phyloP scores from a whole-genome alignment of 176 grass and related monocot species.

The Themeda triandra region DNA sequence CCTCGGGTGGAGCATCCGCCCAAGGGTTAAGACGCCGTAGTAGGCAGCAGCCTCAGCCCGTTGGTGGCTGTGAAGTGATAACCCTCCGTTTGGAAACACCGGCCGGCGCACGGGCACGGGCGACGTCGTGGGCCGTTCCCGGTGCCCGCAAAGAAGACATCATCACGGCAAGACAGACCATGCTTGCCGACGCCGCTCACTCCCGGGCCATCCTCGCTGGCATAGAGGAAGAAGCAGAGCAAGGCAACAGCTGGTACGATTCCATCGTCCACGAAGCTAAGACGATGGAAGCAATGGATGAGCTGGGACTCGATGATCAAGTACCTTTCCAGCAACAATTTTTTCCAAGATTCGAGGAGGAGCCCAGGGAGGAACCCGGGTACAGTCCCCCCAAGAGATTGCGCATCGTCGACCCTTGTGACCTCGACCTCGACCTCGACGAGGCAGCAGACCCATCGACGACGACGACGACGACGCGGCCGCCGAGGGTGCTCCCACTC shows the following conservation, averaged over 20 bases:
- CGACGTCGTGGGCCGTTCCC: neutral
- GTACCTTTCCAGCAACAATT: neutral
- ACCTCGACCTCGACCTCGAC: neutral
- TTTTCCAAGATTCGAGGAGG: neutral
- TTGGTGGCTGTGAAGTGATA: neutral
- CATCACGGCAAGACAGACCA: neutral
- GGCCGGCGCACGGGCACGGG: neutral
- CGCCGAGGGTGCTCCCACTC: neutral
- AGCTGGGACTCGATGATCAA: neutral
- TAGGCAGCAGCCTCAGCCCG: neutral
- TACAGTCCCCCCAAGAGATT: neutral
- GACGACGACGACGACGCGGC: neutral
- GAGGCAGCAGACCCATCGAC: constrained; percentile 3
- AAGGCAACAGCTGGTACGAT: neutral
- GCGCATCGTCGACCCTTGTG: neutral
- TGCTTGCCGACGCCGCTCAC: neutral
- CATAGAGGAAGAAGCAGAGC: neutral
- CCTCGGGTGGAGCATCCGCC: neutral
- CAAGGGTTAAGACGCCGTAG: too few relatives aligned
- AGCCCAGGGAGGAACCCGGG: neutral
- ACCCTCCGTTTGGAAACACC: neutral
- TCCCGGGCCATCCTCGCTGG: neutral
- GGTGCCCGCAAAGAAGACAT: neutral
- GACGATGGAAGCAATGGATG: neutral
- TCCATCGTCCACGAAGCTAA: neutral